A percentile compares a stretch with the other conserved stretches of the same genome.
phyloP scores from a whole-genome alignment of 345 rosid genomes.

The Salix caprea region DNA sequence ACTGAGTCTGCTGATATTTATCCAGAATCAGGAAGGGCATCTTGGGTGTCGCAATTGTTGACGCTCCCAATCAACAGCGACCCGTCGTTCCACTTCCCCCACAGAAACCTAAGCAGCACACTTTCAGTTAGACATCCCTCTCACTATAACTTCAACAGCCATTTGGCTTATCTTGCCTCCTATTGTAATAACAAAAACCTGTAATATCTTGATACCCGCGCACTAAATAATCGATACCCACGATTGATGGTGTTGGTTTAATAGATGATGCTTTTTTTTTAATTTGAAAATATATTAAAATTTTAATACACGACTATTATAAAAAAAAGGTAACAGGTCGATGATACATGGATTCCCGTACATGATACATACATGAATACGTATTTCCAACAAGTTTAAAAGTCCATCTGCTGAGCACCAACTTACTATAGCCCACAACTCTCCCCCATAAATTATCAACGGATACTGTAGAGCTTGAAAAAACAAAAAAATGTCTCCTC shows the following conservation, averaged over 20 bases:
- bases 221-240: not conserved
- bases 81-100: not conserved
- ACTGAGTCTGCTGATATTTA: not conserved
- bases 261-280: too few relatives aligned
- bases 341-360: not conserved
- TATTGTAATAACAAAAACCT: conserved; percentile 6
- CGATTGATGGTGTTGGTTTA: too few relatives aligned
- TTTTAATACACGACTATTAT: too few relatives aligned
- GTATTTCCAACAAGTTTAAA: conserved; percentile 8
- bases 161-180: conserved; percentile 14
- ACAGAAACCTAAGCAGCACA: not conserved
- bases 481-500: conserved; percentile 14
- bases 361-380: not conserved
- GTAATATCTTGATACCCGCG: conserved; percentile 5
- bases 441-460: not conserved
- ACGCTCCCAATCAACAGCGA: too few relatives aligned
- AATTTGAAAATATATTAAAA: too few relatives aligned
- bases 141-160: not conserved
- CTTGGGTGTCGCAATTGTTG: not conserved
- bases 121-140: conserved; percentile 14
- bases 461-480: not conserved
- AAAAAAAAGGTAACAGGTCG: too few relatives aligned
- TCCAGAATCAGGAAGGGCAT: not conserved
- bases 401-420: not conserved
- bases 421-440: conserved; percentile 6